Evolutionary conservation across 2,329 filamentous ascomycete species (phyloP).

Genomic region (Aspergillus sp.): DNA sequence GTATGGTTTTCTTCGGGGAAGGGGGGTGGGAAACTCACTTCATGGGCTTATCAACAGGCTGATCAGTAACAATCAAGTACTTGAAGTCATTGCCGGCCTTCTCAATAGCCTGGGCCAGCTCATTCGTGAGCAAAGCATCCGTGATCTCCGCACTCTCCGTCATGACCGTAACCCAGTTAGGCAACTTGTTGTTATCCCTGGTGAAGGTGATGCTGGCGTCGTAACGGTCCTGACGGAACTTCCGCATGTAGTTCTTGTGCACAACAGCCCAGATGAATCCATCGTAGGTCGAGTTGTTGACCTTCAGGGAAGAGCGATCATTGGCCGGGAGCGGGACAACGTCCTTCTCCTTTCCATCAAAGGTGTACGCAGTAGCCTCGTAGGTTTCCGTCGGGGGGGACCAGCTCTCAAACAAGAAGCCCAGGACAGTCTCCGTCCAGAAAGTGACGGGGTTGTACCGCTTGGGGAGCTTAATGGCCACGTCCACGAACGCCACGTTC

Average conservation of each 20-base stretch:
- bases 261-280: conserved; percentile 94
- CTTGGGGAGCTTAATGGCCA: conserved; percentile 79
- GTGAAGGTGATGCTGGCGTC: conserved; percentile 90
- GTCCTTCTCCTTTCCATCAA: conserved; percentile 85
- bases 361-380: conserved; percentile 79
- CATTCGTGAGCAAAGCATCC: conserved; percentile 80
- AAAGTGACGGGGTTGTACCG: conserved; percentile 77
- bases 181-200: conserved; percentile 89
- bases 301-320: conserved; percentile 59
- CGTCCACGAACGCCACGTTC: conserved; percentile 88
- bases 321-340: conserved; percentile 68
- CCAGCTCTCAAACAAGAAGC: conserved; percentile 80
- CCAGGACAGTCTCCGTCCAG: conserved; percentile 66
- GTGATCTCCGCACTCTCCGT: conserved; percentile 95
- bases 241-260: conserved; percentile 92
- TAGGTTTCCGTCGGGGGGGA: conserved; percentile 68
- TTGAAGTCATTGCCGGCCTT: conserved; percentile 79
- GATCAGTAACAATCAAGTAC: conserved; percentile 85
- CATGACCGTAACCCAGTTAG: conserved; percentile 90
- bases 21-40: conserved; percentile 62
- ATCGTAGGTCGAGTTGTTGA: conserved; percentile 68
- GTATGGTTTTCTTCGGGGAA: not conserved
- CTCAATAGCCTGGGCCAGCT: conserved; percentile 77
- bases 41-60: conserved; percentile 81
- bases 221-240: conserved; percentile 87